Evolutionary conservation across 2,329 filamentous ascomycete species (phyloP).

Genomic region (Epichloe coenophiala): DNA sequence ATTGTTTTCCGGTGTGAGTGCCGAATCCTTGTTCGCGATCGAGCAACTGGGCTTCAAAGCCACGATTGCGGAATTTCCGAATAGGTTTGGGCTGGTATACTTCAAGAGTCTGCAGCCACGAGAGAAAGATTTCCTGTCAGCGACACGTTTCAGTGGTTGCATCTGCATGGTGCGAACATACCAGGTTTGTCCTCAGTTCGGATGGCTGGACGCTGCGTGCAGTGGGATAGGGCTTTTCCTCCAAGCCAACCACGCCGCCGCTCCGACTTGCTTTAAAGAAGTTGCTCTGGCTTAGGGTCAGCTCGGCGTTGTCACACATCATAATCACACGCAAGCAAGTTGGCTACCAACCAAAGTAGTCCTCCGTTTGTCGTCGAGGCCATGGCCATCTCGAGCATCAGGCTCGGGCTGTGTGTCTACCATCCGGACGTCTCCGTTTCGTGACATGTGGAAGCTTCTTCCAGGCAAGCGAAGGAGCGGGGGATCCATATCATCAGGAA

Average conservation of each 20-base stretch:
- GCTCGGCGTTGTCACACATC: not conserved
- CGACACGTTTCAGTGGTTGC: not conserved
- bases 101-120: slow-evolving; percentile 12
- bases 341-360: slow-evolving; percentile 19
- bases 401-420: not conserved
- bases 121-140: not conserved
- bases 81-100: slow-evolving; percentile 23
- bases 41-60: slow-evolving; percentile 25
- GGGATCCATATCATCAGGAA: slow-evolving; percentile 14
- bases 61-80: slow-evolving; percentile 24
- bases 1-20: slow-evolving; percentile 16
- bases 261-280: slow-evolving; percentile 26
- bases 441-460: slow-evolving; percentile 5
- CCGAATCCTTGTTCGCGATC: slow-evolving; percentile 28
- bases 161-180: slow-evolving; percentile 1
- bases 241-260: slow-evolving; percentile 4
- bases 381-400: slow-evolving; percentile 12
- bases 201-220: slow-evolving; percentile 5
- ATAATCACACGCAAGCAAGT: not conserved
- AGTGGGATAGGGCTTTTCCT: slow-evolving; percentile 10
- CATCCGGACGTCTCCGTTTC: slow-evolving; percentile 4
- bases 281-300: slow-evolving; percentile 18
- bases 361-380: slow-evolving; percentile 18
- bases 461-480: slow-evolving; percentile 15
- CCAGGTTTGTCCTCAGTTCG: slow-evolving; percentile 6